These are phyloP conservation scores for Papiliotrema flavescens DNA, from an alignment of 1,284 basidiomycete species.

Conservation along the genomic window DNA sequence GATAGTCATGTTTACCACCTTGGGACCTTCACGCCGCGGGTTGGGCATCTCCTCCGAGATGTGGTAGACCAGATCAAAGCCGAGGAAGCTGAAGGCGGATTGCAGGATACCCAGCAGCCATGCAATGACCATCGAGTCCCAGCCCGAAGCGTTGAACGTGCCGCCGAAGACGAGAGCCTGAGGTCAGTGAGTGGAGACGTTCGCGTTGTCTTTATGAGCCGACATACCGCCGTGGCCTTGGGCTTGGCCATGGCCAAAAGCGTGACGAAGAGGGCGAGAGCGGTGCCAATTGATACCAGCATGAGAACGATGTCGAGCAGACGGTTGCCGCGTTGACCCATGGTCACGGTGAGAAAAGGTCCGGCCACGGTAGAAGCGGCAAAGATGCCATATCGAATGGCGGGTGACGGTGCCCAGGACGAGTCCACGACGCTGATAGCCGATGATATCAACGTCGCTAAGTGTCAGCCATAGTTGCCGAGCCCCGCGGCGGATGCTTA, in stretches of 20 bases:
- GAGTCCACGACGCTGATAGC: not conserved
- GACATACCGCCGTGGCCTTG: not conserved
- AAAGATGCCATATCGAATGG: not conserved
- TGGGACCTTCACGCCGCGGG: constrained; percentile 17
- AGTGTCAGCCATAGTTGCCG: not conserved
- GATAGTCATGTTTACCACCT: constrained; percentile 15
- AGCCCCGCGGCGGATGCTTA: constrained; percentile 1
- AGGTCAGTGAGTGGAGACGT: not conserved
- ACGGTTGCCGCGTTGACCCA: not conserved
- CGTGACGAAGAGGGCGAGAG: not conserved
- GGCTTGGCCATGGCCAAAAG: not conserved
- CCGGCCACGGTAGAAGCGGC: not conserved
- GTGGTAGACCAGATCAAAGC: constrained; percentile 57
- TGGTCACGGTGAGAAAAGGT: not conserved
- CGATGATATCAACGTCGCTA: not conserved
- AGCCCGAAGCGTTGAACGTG: constrained; percentile 47
- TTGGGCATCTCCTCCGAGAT: constrained; percentile 27
- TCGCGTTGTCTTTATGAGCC: too few species aligned
- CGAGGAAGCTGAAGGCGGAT: constrained; percentile 46
- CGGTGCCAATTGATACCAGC: not conserved
- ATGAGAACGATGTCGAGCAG: not conserved
- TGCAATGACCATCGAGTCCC: constrained; percentile 47
- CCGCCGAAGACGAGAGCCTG: constrained; percentile 44
- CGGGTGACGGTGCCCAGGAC: not conserved
- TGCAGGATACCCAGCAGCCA: constrained; percentile 42